A percentile compares a stretch with the other conserved stretches of the same genome.
Conservation (phyloP, 2,329 filamentous ascomycete species). For the Zymoseptoria crescenta region DNA sequence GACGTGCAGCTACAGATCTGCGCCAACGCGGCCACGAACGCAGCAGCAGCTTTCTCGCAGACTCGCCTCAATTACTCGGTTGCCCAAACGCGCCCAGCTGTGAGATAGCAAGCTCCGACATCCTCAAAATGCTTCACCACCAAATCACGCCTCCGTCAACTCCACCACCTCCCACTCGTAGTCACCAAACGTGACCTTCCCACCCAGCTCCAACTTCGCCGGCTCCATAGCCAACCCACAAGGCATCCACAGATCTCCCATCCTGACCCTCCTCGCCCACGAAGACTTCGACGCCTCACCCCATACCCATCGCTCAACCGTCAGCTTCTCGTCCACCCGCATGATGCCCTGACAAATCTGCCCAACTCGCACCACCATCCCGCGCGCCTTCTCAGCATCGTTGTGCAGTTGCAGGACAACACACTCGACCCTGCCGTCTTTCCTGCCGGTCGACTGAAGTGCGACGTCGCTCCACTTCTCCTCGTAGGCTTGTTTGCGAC, state of each 20-base stretch:
- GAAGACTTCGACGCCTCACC: slow-evolving; percentile 9
- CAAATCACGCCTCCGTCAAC: slow-evolving; percentile 6
- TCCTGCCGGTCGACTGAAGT: slow-evolving; percentile 24
- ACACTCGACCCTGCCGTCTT: slow-evolving; percentile 31
- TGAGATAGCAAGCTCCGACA: not conserved
- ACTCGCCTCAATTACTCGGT: not conserved
- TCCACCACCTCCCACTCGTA: slow-evolving; percentile 36
- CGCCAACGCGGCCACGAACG: too few species aligned
- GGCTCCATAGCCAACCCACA: slow-evolving; percentile 31
- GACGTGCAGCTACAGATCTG: too few species aligned
- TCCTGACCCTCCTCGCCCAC: slow-evolving; percentile 33
- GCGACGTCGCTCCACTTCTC: slow-evolving; percentile 35
- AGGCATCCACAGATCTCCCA: slow-evolving; percentile 35
- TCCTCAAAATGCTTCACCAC: not conserved
- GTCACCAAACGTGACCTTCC: slow-evolving; percentile 26
- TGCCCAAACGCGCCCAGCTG: too few species aligned
- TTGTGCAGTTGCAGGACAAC: slow-evolving; percentile 17
- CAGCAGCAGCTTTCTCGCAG: too few species aligned
- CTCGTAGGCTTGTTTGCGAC: slow-evolving; percentile 47
- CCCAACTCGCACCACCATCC: slow-evolving; percentile 49
- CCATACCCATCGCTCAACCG: slow-evolving; percentile 51
- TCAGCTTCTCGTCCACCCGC: slow-evolving; percentile 36
- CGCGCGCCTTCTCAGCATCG: slow-evolving; percentile 32
- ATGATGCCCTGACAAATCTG: slow-evolving; percentile 50
- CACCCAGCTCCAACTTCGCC: slow-evolving; percentile 26